Percentiles rank a stretch among this genome's conserved stretches.
phyloP scores from a whole-genome alignment of 805 yeast species.

The Candida broadrunensis region DNA sequence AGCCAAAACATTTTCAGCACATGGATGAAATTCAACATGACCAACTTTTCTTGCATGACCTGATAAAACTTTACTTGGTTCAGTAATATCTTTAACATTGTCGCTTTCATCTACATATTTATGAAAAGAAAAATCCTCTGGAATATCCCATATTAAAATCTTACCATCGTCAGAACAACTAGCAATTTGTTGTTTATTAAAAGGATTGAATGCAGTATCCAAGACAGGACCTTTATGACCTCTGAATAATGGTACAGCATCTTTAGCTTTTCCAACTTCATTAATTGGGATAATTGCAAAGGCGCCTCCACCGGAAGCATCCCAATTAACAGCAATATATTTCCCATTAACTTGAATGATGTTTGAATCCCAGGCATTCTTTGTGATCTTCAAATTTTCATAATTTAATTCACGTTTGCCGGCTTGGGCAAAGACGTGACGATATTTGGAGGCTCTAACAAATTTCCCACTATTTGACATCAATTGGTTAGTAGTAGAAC shows the following conservation, averaged over 20 bases:
- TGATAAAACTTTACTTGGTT: slow-evolving; percentile 63
- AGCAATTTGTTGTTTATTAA: slow-evolving; percentile 68
- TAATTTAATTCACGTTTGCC: slow-evolving; percentile 64
- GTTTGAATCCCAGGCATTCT: slow-evolving; percentile 96
- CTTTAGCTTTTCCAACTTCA: slow-evolving; percentile 92
- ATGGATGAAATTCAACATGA: slow-evolving; percentile 85
- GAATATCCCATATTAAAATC: slow-evolving; percentile 84
- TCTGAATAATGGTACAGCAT: slow-evolving; percentile 85
- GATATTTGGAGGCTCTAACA: slow-evolving; percentile 94
- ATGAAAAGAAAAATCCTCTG: slow-evolving; percentile 73
- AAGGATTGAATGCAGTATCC: slow-evolving; percentile 95
- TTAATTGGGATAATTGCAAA: slow-evolving; percentile 86
- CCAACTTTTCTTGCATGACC: slow-evolving; percentile 97
- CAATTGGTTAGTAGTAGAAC: background rate
- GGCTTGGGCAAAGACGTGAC: slow-evolving; percentile 95
- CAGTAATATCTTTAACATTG: slow-evolving; percentile 57
- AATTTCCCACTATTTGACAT: slow-evolving; percentile 65
- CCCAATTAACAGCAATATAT: slow-evolving; percentile 86
- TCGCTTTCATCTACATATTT: slow-evolving; percentile 53
- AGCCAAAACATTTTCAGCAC: slow-evolving; percentile 82
- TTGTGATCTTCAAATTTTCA: slow-evolving; percentile 74
- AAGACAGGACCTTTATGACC: slow-evolving; percentile 95
- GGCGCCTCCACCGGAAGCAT: slow-evolving; percentile 95
- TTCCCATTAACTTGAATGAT: slow-evolving; percentile 83
- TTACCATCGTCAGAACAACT: slow-evolving; percentile 80